Percentiles rank a stretch among this genome's conserved stretches.
These are phyloP conservation scores for Penicillium paradoxum DNA, from an alignment of 495 filamentous ascomycete genomes.

Conservation along the genomic window DNA sequence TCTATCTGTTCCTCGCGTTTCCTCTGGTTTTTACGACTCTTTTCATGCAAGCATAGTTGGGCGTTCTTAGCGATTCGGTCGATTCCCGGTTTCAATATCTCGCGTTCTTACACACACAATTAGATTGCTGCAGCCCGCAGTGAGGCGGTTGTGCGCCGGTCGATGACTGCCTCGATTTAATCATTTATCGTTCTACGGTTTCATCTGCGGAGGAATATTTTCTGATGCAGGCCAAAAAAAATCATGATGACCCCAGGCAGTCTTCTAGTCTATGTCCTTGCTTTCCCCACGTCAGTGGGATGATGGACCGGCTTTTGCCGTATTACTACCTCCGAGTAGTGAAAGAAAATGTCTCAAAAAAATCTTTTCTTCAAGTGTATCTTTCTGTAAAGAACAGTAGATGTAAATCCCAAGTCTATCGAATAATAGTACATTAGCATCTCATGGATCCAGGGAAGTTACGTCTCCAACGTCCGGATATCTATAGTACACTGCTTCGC, in stretches of 20 bases:
- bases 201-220: slow-evolving; percentile 10
- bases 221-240: slow-evolving; percentile 25
- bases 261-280: slow-evolving; percentile 8
- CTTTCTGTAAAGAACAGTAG: no score
- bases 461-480: background rate
- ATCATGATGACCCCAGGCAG: slow-evolving; percentile 9
- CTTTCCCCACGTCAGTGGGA: slow-evolving; percentile 5
- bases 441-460: background rate
- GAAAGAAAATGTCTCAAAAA: slow-evolving; percentile 12
- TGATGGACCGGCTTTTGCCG: slow-evolving; percentile 14
- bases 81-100: slow-evolving; percentile 27
- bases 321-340: slow-evolving; percentile 15
- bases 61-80: slow-evolving; percentile 46
- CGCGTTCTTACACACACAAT: slow-evolving; percentile 31
- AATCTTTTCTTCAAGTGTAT: background rate
- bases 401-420: no score
- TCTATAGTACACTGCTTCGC: slow-evolving; percentile 24
- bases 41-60: slow-evolving; percentile 45
- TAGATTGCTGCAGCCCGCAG: slow-evolving; percentile 51
- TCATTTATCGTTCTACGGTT: slow-evolving; percentile 22
- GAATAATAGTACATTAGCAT: no score
- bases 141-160: slow-evolving; percentile 60
- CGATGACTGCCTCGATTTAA: slow-evolving; percentile 47
- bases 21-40: slow-evolving; percentile 29
- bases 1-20: slow-evolving; percentile 11